These are phyloP conservation scores for Starmerella ratchasimensis DNA, from an alignment of 805 yeast species.

Conservation along the genomic window DNA sequence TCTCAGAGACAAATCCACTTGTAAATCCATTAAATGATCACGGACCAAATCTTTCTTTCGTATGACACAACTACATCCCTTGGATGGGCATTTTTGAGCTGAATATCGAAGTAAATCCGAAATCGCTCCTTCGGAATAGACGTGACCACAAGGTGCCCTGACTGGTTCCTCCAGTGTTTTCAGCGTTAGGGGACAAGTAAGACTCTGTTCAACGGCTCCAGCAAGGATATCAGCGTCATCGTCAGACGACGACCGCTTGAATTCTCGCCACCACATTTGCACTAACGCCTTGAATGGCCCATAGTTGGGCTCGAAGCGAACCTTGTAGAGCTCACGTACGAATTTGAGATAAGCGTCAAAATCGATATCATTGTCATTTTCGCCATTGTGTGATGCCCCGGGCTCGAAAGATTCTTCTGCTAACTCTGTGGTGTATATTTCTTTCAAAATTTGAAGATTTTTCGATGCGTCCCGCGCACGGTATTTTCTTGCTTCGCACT, in stretches of 20 bases:
- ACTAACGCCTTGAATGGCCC: not conserved
- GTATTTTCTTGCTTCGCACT: not conserved
- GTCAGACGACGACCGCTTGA: not conserved
- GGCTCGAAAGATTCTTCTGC: no score
- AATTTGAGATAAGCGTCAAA: not conserved
- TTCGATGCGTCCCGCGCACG: not conserved
- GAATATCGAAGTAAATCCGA: not conserved
- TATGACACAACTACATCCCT: constrained; percentile 7
- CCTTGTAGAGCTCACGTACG: not conserved
- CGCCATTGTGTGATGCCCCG: no score
- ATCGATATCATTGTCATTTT: not conserved
- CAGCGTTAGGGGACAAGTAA: constrained; percentile 12
- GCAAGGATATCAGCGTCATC: constrained; percentile 9
- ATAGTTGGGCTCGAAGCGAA: not conserved
- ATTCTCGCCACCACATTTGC: not conserved
- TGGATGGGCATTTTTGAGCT: constrained; percentile 8
- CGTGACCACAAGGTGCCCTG: constrained; percentile 14
- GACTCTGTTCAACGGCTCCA: constrained; percentile 5
- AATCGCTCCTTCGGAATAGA: constrained; percentile 7
- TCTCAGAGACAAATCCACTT: constrained; percentile 1
- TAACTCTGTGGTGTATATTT: not conserved
- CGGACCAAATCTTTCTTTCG: not conserved
- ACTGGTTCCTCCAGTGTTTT: constrained; percentile 13
- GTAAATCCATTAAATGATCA: constrained; percentile 13
- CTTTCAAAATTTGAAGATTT: not conserved